Evolutionary conservation across 2,329 filamentous ascomycete species (phyloP).

Genomic region (Scedosporium boydii): DNA sequence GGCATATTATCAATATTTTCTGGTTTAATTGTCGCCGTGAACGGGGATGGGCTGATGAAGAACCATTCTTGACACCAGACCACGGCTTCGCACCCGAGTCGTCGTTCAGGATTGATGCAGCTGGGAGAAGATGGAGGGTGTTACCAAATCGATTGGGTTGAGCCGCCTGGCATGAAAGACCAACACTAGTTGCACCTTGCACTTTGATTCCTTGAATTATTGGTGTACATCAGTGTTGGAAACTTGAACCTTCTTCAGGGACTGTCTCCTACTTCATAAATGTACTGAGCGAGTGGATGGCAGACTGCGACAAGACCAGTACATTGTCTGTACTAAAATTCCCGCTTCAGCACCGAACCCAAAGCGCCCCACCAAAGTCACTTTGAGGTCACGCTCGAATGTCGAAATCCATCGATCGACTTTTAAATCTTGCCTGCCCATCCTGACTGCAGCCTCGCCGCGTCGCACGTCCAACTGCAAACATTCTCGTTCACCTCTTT

Average conservation of each 20-base stretch:
- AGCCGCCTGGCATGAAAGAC: too few species aligned
- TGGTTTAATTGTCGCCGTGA: too few species aligned
- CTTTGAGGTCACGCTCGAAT: background rate
- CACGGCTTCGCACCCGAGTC: too few species aligned
- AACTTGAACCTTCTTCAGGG: background rate
- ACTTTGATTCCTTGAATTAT: too few species aligned
- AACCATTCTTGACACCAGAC: too few species aligned
- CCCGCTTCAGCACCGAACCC: background rate
- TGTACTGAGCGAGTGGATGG: background rate
- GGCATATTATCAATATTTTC: too few species aligned
- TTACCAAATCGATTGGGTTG: too few species aligned
- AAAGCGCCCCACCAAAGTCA: conserved; percentile 1
- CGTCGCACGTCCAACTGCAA: background rate
- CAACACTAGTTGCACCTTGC: too few species aligned
- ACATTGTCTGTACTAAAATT: background rate
- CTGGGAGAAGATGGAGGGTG: too few species aligned
- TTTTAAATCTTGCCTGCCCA: background rate
- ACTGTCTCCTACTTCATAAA: background rate
- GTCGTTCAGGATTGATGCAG: too few species aligned
- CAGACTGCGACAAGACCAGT: background rate
- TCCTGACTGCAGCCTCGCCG: background rate
- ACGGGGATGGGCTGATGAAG: too few species aligned
- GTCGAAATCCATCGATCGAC: background rate
- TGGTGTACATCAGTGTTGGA: background rate
- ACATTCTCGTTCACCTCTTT: background rate